phyloP scores from a whole-genome alignment of 768 basidiomycete species.

The Neoboletus brunneissimus region DNA sequence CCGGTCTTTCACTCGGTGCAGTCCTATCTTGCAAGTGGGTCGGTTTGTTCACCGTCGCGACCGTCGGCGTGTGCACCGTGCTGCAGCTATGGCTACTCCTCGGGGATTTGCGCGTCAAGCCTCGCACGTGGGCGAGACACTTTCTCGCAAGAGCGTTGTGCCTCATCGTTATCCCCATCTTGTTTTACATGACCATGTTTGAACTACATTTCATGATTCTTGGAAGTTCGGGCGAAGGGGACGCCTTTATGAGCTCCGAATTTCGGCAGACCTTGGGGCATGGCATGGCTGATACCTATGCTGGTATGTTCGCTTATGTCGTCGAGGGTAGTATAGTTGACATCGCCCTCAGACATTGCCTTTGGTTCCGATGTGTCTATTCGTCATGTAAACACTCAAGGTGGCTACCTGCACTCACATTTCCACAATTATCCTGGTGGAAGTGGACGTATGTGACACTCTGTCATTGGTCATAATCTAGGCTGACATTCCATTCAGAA shows the following conservation, averaged over 20 bases:
- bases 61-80: conserved; percentile 81
- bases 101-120: conserved; percentile 78
- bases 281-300: conserved; percentile 90
- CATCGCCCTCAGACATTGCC: conserved; percentile 60
- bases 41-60: conserved; percentile 95
- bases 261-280: conserved; percentile 93
- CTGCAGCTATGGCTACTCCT: conserved; percentile 86
- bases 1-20: conserved; percentile 88
- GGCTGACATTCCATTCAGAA: conserved; percentile 47
- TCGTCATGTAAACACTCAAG: conserved; percentile 94
- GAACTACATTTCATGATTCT: conserved; percentile 90
- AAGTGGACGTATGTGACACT: conserved; percentile 67
- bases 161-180: conserved; percentile 76
- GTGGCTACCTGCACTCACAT: conserved; percentile 98
- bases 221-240: conserved; percentile 89
- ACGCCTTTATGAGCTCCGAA: conserved; percentile 99
- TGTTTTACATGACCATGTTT: conserved; percentile 98
- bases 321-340: background rate
- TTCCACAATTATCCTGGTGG: conserved; percentile 85
- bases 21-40: conserved; percentile 98
- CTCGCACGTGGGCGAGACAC: conserved; percentile 74
- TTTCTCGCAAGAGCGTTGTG: conserved; percentile 89
- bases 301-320: conserved; percentile 53
- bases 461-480: background rate
- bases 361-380: conserved; percentile 80